Base-by-base conservation (phyloP, 768 basidiomycete genomes). In the Calocybe cyanea region DNA sequence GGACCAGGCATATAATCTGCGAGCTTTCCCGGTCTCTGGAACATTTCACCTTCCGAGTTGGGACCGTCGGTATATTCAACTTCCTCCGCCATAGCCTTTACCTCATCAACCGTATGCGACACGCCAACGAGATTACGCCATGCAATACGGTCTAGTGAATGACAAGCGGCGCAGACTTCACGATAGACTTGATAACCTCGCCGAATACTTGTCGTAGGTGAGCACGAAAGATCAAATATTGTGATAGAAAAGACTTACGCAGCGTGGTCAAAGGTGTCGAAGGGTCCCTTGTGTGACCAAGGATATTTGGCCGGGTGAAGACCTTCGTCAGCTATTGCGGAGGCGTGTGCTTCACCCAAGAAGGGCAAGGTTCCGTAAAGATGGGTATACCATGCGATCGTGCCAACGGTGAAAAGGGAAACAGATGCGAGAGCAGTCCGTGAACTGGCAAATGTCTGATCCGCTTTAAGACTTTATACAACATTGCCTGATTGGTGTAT, bases 71-170 rank as follows among this genome's bases (percentile, higher is more conserved):
- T 78, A 69, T 98, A 99, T 68, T 99, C 96, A 47, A 93, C 75
- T 60, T 97, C 95, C 70, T 96, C 96, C 8, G 96, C 96, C 86
- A 98, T 81, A 2, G 75, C 73, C 66, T 89, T 87, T 43, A 76
- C 76, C 70, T 99, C 94, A 53, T 92, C 88, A 34, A 75, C 95
- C 56, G 87, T 91, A 72, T 99, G 96, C 21, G 93, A 96, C 45
- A 97, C 92, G 61, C 93, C 96, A 54, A 99, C 96, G 48, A 99
- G 75, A 73, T 98, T 99, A 64, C 96, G 91, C 96, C 96, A 99
- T 48, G 96, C 96, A 62, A 99, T 94, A 58, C 96, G 92, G 73
- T 99, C 92, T 45, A 99, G 83, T 25, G 96, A 99, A 68, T 99
- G 96, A 69, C 96, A 99, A 9, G 96, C 92, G 13, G 96, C 91